Evolutionary conservation across 257 asterid genomes (phyloP).

Genomic region (Cinchona pubescens): DNA sequence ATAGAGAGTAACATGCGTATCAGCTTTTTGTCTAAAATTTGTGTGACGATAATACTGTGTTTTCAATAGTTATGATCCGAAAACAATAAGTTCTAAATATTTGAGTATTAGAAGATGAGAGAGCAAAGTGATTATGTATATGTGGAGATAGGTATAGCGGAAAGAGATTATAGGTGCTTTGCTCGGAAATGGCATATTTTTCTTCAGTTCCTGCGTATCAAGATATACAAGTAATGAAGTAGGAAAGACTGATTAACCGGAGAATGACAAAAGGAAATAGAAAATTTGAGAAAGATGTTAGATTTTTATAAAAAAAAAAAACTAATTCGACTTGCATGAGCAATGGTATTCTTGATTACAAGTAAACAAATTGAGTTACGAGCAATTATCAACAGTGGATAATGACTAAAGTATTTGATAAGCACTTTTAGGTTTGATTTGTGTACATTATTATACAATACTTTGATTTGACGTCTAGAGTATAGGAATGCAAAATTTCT

Average conservation of each 20-base stretch:
- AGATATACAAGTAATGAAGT: neutral
- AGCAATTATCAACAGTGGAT: neutral
- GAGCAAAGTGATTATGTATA: too few species aligned
- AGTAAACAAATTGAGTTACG: too few species aligned
- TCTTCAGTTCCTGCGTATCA: neutral
- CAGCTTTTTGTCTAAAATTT: too few species aligned
- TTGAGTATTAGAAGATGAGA: too few species aligned
- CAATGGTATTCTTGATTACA: neutral
- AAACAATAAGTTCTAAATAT: too few species aligned
- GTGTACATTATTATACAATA: neutral
- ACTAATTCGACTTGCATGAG: neutral
- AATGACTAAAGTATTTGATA: neutral
- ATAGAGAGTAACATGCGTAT: too few species aligned
- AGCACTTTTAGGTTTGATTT: too few species aligned
- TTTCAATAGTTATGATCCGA: too few species aligned
- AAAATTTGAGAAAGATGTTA: neutral
- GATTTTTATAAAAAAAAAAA: too few species aligned
- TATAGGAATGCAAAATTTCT: neutral
- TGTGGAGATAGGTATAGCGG: too few species aligned
- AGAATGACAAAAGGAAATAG: neutral
- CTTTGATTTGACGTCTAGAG: neutral
- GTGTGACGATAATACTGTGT: too few species aligned
- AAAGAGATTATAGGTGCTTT: neutral
- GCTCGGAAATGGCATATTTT: neutral
- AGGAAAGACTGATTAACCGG: neutral